Percentiles rank a stretch among this genome's conserved stretches.
phyloP scores from a whole-genome alignment of 1,284 basidiomycete species.

The Irpex sp. region DNA sequence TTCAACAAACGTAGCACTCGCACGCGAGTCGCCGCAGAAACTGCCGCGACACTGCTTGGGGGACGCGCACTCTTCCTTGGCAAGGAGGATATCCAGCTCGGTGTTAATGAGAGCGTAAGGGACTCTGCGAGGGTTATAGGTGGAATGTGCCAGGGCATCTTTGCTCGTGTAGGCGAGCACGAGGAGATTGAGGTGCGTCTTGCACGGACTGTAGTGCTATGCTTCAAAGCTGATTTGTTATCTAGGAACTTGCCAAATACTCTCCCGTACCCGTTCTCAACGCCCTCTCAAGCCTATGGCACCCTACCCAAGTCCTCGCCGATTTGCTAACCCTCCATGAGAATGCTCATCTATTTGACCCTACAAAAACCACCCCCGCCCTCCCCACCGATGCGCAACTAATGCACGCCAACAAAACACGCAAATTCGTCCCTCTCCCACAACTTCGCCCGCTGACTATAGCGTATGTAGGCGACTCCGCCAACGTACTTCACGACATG shows the following conservation, averaged over 20 bases:
- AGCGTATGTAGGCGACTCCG: conserved; percentile 93
- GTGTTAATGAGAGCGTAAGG: conserved; percentile 87
- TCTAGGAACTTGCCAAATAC: conserved; percentile 81
- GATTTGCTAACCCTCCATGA: conserved; percentile 92
- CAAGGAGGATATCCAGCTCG: conserved; percentile 89
- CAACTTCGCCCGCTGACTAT: conserved; percentile 71
- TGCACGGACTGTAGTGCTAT: neutral
- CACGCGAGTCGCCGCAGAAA: conserved; percentile 89
- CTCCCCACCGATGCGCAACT: conserved; percentile 8
- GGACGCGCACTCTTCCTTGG: conserved; percentile 95
- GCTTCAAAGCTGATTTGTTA: too few species aligned
- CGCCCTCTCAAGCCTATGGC: conserved; percentile 93
- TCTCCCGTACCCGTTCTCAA: conserved; percentile 94
- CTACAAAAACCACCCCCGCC: neutral
- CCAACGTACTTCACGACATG: conserved; percentile 98
- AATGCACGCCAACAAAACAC: conserved; percentile 2
- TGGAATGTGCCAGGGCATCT: conserved; percentile 96
- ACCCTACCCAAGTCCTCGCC: conserved; percentile 94
- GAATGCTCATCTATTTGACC: conserved; percentile 50
- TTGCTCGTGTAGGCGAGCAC: conserved; percentile 93
- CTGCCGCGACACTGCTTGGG: conserved; percentile 71
- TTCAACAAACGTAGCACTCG: conserved; percentile 95
- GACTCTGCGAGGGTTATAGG: conserved; percentile 89
- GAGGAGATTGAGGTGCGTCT: conserved; percentile 82
- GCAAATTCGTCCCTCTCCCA: conserved; percentile 31